These are phyloP conservation scores for Hysterium pulicare DNA, from an alignment of 2,329 filamentous ascomycete genomes.

Conservation along the genomic window DNA sequence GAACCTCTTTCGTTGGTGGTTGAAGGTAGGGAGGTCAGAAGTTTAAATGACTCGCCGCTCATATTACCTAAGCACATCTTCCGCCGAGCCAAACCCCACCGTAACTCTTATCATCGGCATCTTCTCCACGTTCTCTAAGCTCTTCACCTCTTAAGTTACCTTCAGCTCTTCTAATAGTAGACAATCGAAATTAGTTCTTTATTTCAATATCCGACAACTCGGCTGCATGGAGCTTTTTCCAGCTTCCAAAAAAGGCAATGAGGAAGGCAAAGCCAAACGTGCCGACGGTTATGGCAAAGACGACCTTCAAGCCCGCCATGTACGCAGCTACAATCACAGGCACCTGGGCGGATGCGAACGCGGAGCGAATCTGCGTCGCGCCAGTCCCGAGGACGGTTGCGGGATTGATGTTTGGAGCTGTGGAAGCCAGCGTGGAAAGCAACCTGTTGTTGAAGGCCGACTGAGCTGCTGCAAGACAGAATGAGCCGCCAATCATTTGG, in stretches of 20 bases:
- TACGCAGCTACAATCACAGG: constrained; percentile 10
- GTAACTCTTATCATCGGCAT: no score
- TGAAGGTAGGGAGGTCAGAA: no score
- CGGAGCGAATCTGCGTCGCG: constrained; percentile 36
- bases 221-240: constrained; percentile 3
- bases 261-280: constrained; percentile 4
- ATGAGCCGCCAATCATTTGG: constrained; percentile 38
- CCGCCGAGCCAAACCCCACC: no score
- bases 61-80: no score
- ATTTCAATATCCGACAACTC: no score
- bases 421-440: constrained; percentile 18
- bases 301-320: constrained; percentile 10
- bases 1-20: no score
- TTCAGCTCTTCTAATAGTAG: no score
- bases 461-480: constrained; percentile 39
- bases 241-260: constrained; percentile 1
- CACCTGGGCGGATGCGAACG: constrained; percentile 6
- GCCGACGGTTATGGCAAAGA: constrained; percentile 9
- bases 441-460: constrained; percentile 38
- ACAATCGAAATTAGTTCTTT: no score
- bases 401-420: constrained; percentile 31
- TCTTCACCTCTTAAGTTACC: no score
- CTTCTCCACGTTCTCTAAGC: no score
- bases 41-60: no score
- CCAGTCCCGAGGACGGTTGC: constrained; percentile 34